Evolutionary conservation across 306 rosid species (phyloP).

Genomic region (Cajanus cajan): DNA sequence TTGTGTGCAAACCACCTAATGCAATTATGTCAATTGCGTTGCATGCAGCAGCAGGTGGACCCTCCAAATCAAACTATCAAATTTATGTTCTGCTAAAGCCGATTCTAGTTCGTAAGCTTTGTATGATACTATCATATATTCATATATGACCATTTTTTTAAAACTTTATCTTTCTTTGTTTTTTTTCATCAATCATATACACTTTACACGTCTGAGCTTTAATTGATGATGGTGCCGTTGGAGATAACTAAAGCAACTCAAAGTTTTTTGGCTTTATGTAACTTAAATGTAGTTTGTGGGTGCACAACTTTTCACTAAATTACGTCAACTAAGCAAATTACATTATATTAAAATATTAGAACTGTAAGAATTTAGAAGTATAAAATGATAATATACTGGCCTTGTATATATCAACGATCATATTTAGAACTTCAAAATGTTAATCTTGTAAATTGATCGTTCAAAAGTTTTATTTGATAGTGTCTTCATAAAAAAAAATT

Average conservation of each 20-base stretch:
- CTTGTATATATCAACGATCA: too few species aligned
- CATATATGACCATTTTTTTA: background rate
- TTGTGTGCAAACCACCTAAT: slow-evolving; percentile 2
- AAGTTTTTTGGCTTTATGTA: slow-evolving; percentile 1
- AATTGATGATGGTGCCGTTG: background rate
- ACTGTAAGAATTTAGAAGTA: too few species aligned
- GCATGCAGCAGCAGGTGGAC: slow-evolving; percentile 27
- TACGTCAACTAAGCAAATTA: background rate
- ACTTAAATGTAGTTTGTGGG: background rate
- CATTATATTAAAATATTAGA: too few species aligned
- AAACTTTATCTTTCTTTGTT: too few species aligned
- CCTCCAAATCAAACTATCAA: slow-evolving; percentile 17
- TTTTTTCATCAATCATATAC: background rate
- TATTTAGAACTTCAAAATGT: too few species aligned
- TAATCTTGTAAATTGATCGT: too few species aligned
- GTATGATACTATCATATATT: background rate
- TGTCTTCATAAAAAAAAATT: too few species aligned
- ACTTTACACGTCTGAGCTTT: slow-evolving; percentile 27
- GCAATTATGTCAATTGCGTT: slow-evolving; percentile 11
- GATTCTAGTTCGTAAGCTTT: background rate
- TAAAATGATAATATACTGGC: too few species aligned
- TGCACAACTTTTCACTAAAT: background rate
- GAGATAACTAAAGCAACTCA: slow-evolving; percentile 24
- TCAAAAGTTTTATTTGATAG: too few species aligned
- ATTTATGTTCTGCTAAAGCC: background rate